phyloP scores from a whole-genome alignment of 331 rosid genomes.

The Erythrophleum ivorense region DNA sequence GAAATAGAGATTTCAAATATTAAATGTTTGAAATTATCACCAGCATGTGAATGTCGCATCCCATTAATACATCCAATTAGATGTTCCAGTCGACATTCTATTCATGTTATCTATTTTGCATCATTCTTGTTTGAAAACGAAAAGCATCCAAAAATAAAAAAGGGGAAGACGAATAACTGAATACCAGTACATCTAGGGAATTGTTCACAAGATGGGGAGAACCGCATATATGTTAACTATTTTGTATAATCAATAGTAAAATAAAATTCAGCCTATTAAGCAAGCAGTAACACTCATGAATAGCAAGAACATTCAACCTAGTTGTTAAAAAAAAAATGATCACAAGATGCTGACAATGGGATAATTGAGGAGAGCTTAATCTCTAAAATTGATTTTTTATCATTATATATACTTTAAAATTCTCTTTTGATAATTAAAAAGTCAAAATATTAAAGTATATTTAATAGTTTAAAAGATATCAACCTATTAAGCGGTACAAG shows the following conservation, averaged over 20 bases:
- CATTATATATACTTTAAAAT: too few relatives aligned
- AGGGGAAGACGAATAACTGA: not conserved
- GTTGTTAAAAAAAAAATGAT: not conserved
- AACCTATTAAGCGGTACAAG: too few relatives aligned
- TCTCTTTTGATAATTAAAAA: too few relatives aligned
- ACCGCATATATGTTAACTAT: not conserved
- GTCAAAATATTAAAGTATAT: too few relatives aligned
- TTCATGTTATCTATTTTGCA: not conserved
- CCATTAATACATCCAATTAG: not conserved
- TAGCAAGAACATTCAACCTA: too few relatives aligned
- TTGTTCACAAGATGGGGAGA: not conserved
- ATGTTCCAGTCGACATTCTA: not conserved
- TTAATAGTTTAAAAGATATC: too few relatives aligned
- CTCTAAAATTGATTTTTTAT: too few relatives aligned
- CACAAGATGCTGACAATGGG: not conserved
- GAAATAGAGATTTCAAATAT: not conserved
- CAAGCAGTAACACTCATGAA: too few relatives aligned
- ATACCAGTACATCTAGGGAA: not conserved
- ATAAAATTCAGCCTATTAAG: too few relatives aligned
- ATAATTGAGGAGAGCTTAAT: not conserved
- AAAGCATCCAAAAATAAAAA: not conserved
- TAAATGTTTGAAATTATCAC: not conserved
- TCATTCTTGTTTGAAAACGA: not conserved
- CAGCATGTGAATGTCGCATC: not conserved
- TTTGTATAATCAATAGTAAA: too few relatives aligned